phyloP scores from a whole-genome alignment of 2,329 filamentous ascomycete species.

The Alternaria incomplexa region DNA sequence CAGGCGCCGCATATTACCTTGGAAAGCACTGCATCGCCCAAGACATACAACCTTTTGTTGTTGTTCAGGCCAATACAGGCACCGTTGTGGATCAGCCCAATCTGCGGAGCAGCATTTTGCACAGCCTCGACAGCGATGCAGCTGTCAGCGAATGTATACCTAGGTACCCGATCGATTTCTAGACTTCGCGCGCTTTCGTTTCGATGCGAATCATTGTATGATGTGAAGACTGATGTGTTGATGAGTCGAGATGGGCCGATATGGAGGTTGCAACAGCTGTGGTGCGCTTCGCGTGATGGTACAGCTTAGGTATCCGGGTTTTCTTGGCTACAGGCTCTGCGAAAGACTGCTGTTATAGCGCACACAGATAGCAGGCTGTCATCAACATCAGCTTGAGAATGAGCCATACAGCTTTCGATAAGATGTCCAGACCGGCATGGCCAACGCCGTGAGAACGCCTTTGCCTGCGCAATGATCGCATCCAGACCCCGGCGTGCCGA shows the following conservation, averaged over 20 bases:
- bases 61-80: neutral
- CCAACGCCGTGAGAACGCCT: neutral
- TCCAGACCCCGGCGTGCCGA: slow-evolving; percentile 6
- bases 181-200: neutral
- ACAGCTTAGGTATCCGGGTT: neutral
- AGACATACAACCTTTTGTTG: slow-evolving; percentile 17
- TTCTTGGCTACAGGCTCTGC: neutral
- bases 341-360: neutral
- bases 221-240: neutral
- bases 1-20: slow-evolving; percentile 14
- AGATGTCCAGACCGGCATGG: neutral
- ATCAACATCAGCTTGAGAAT: no score
- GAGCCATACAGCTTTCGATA: neutral
- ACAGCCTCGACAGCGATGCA: slow-evolving; percentile 15
- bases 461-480: slow-evolving; percentile 6
- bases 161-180: slow-evolving; percentile 6
- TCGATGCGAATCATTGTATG: neutral
- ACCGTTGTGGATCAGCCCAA: neutral
- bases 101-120: slow-evolving; percentile 13
- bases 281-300: neutral
- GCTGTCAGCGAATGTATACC: slow-evolving; percentile 17
- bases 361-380: no score
- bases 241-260: neutral
- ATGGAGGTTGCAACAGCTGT: neutral
- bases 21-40: slow-evolving; percentile 15